Evolutionary conservation across 2,329 filamentous ascomycete genomes (phyloP), one percentile per base, ranked within the genome.

Genomic region (Ophiocordyceps camponoti-rufipedis): DNA sequence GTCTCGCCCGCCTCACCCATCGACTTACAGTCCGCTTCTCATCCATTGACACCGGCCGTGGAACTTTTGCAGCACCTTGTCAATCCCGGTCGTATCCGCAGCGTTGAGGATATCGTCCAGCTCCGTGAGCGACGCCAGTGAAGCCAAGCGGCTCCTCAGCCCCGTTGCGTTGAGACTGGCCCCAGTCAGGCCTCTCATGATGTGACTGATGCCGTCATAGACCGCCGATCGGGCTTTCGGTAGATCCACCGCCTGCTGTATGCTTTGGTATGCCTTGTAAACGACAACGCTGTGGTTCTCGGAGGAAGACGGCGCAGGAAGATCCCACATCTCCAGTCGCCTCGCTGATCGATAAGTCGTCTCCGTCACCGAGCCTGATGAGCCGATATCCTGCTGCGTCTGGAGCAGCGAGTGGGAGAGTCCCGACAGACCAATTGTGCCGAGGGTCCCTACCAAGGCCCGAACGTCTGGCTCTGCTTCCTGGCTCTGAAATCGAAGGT

Each of bases 271-370:
- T 0, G 79, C 78, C 54, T 80, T 82, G 63, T 93, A 95, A 1
- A 89, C 67, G 1, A 76, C 80, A 3, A 81, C 78, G 1, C 80
- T 70, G 46, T 81, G 75, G 29, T 75, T 80, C 12, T 71, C 67
- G 43, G 72, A 74, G 3, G 70, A 64, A 8, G 71, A 67, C 1
- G 87, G 84, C 0, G 80, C 78, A 13, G 85, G 83, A 18, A 96
- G 71, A 57, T 95, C 88, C 91, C 91, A 98, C 55, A 89, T 82
- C 52, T 91, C 87, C 14, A 96, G 68, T 51, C 82, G 82, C 48
- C 85, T 75, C 18, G 88, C 87, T 6, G 85, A 85, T 45, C 78
- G 74, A 50, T 94, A 82, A 45, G 85, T 85, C 49, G 74, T 82
- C 42, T 86, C 80, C 8, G 83, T 66, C 1, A 75, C 76, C 8